Base-by-base conservation (phyloP, 306 rosid species). In the Dalbergia cultrata region DNA sequence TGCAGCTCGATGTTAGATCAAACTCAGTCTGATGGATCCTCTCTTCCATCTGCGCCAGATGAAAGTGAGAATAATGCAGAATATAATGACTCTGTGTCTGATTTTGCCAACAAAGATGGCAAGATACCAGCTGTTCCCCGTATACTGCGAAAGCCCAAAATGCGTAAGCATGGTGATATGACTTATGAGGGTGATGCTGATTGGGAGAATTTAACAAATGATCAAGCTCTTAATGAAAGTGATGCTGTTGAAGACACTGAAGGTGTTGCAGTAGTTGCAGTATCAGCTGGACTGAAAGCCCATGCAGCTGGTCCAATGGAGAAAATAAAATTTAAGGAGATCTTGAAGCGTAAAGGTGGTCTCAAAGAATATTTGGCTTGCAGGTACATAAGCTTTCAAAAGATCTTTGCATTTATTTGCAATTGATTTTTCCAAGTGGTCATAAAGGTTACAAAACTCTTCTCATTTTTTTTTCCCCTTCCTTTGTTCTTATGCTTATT, bases 181-280 rank as follows among this genome's bases (percentile, higher is more conserved):
- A 93, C 99, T 77, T 96, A 96, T 81, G 98, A 96, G 85, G 99
- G 97, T 84, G 99, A 96, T 89, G 96, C 91, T 79, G 97, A 93
- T 53, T 96, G 99, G 99, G 97, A 93, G 33, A 83, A 72, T 74
- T 87, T 93, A 87, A 82, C 79, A 53, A 82, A 85, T 80, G 93
- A 87, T 69, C 87, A 83, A 80, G 60, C 85, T 73, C 82, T 77
- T 80, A 77, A 82, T 59, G 93, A 85, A 82, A 82, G 69, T 65
- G 90, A 86, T 87, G 77, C 81, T 41, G 87, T 74, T 78, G 89
- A 83, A 18, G 98, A 89, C 68, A 77, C 89, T 70, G 99, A 93
- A 84, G 91, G 80, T 81, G 92, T 87, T 72, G 87, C 92, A 59
- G 98, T 91, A 57, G 99, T 92, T 70, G 99, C 98, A 35, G 97